phyloP scores from a whole-genome alignment of 495 filamentous ascomycete species.

The Penicillium flavigenum region DNA sequence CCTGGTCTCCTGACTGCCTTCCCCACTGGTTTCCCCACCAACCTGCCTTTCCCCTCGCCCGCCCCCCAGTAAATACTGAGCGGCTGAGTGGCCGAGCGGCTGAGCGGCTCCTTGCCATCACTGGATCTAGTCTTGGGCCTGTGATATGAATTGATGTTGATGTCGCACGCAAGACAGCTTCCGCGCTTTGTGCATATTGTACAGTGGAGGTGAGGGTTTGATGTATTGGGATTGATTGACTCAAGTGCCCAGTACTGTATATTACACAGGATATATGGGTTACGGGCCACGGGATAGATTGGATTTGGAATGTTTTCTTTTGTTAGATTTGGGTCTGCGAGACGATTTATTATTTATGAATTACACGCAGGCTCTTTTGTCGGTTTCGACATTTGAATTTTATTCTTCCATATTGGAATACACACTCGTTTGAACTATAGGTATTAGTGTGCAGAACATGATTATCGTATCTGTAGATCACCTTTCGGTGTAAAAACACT shows the following conservation, averaged over 20 bases:
- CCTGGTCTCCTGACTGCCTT: not conserved
- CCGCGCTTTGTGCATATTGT: not conserved
- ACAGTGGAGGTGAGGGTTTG: not conserved
- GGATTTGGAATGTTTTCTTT: not conserved
- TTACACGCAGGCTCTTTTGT: conserved; percentile 5
- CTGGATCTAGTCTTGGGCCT: not conserved
- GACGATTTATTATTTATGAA: conserved; percentile 5
- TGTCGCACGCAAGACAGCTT: not conserved
- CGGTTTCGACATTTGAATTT: not conserved
- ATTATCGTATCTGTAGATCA: not conserved
- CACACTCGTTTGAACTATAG: not conserved
- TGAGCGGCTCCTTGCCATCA: not conserved
- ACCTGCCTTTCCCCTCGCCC: not conserved
- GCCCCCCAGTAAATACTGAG: not conserved
- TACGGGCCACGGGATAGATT: conserved; percentile 4
- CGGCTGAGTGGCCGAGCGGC: not conserved
- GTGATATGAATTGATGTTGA: not conserved
- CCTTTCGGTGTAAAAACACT: not conserved
- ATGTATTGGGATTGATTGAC: conserved; percentile 7
- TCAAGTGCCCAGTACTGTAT: conserved; percentile 9
- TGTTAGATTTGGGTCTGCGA: not conserved
- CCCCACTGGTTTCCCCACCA: conserved; percentile 1
- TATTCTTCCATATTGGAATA: conserved; percentile 6
- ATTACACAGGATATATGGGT: conserved; percentile 1
- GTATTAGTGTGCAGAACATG: not conserved